Evolutionary conservation across 306 rosid genomes (phyloP).

Genomic region (Sindora glabra): DNA sequence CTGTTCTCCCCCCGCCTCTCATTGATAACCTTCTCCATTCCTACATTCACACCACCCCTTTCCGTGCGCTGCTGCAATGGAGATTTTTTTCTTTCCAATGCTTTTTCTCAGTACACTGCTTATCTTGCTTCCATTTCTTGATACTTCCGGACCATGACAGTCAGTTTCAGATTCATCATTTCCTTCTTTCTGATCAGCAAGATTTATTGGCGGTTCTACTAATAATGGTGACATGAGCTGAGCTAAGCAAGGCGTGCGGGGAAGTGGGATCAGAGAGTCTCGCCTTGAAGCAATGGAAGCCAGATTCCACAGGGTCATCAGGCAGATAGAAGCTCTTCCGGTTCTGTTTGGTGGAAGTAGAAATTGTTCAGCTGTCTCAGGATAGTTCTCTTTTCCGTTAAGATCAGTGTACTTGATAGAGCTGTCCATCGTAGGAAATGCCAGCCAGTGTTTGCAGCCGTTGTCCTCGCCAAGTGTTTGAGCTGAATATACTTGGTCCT

Average conservation of each 20-base stretch:
- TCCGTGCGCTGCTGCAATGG: conserved; percentile 69
- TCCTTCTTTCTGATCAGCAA: conserved; percentile 42
- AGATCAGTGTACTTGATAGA: conserved; percentile 50
- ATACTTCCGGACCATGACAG: conserved; percentile 63
- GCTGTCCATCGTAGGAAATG: conserved; percentile 45
- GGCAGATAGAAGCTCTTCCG: conserved; percentile 71
- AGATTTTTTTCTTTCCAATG: conserved; percentile 62
- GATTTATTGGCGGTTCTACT: conserved; percentile 30
- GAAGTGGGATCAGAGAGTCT: conserved; percentile 81
- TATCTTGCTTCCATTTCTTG: conserved; percentile 50
- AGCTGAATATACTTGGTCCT: conserved; percentile 41
- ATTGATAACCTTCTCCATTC: conserved; percentile 81
- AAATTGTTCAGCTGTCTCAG: conserved; percentile 43
- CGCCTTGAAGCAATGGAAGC: conserved; percentile 57
- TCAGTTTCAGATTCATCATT: conserved; percentile 36
- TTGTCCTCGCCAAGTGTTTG: conserved; percentile 58
- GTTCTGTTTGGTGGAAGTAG: conserved; percentile 54
- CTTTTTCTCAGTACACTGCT: conserved; percentile 67
- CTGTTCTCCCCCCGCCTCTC: conserved; percentile 68
- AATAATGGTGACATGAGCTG: conserved; percentile 35
- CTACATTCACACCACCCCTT: conserved; percentile 72
- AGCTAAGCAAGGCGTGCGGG: conserved; percentile 38
- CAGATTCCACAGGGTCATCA: conserved; percentile 47
- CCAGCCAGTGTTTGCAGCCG: conserved; percentile 32
- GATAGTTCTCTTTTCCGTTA: conserved; percentile 79